phyloP scores from a whole-genome alignment of 1,284 basidiomycete genomes.

The Chiua sp. region DNA sequence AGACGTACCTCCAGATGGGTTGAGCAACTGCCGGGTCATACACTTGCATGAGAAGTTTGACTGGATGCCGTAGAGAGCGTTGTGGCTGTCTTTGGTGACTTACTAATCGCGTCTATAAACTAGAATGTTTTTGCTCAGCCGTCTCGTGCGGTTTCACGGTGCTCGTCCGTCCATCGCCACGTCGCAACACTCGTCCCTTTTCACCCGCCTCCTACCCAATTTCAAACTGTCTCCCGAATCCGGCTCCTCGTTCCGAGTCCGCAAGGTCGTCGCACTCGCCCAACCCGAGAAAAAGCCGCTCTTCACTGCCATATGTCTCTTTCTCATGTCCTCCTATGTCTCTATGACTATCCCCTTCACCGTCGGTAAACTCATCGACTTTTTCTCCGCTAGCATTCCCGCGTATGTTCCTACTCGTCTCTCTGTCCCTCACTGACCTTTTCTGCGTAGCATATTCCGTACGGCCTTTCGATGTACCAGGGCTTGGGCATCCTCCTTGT shows the following conservation, averaged over 20 bases:
- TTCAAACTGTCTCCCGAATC: slow-evolving; percentile 38
- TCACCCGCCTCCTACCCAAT: slow-evolving; percentile 40
- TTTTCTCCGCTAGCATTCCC: slow-evolving; percentile 75
- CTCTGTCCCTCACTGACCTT: not conserved
- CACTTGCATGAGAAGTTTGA: no score
- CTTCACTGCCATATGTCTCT: slow-evolving; percentile 73
- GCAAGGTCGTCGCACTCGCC: slow-evolving; percentile 79
- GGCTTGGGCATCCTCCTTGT: slow-evolving; percentile 79
- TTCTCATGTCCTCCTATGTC: slow-evolving; percentile 76
- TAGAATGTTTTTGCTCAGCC: no score
- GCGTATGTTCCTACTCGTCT: slow-evolving; percentile 48
- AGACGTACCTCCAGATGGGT: no score
- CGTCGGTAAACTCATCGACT: slow-evolving; percentile 91
- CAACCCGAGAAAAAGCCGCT: slow-evolving; percentile 80
- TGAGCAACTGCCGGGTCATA: no score
- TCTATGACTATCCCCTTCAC: slow-evolving; percentile 85
- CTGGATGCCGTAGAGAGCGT: no score
- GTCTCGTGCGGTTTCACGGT: not conserved
- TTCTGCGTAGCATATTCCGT: slow-evolving; percentile 67
- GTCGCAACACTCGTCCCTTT: slow-evolving; percentile 39
- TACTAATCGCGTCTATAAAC: no score
- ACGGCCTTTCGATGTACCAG: slow-evolving; percentile 78
- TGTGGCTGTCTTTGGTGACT: no score
- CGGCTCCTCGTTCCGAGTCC: slow-evolving; percentile 67
- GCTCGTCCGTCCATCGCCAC: not conserved